Base-by-base conservation (phyloP, 2,329 filamentous ascomycete species). In the Pezizomycotina sp. region DNA sequence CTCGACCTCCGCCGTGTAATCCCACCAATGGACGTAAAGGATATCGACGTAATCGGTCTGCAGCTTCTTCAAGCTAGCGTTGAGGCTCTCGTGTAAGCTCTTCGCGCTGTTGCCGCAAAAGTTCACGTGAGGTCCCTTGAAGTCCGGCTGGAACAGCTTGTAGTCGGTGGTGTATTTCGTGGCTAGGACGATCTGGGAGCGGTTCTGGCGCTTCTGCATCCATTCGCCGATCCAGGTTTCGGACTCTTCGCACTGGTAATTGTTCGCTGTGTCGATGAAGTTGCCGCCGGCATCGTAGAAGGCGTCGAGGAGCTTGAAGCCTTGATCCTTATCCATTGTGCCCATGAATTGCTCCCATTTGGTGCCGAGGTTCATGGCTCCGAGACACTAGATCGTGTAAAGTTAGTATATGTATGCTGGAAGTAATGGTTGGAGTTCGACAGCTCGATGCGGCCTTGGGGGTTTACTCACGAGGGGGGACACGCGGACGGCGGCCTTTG, bases 261-360 rank as follows among this genome's bases (percentile, higher is more conserved):
- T 74, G 58, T 71, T 76, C 40, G 73, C 51, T 0, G 73, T 78
- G 53, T 81, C 77, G 50, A 81, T 73, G 55, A 81, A 80, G 57
- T 81, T 81, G 15, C 77, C 76, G 3, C 72, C 72, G 0, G 71
- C 63, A 4, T 65, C 63, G 41, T 66, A 69, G 56, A 69, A 80
- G 51, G 66, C 69, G 50, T 81, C 74, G 6, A 81, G 62, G 16
- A 81, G 69, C 13, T 62, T 59, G 47, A 77, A 74, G 2, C 68
- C 62, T 1, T 64, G 64, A 31, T 68, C 61, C 52, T 78, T 69
- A 52, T 68, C 63, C 55, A 74, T 78, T 23, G 64, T 63, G 20
- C 77, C 77, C 66, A 81, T 68, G 33, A 61, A 62, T 31, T 55
- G 48, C 55, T 61, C 64, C 74, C 62, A 66, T 21, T 62, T 58